These are phyloP conservation scores for Populus tomentosa DNA, from an alignment of 441 rosid genomes.

Conservation along the genomic window DNA sequence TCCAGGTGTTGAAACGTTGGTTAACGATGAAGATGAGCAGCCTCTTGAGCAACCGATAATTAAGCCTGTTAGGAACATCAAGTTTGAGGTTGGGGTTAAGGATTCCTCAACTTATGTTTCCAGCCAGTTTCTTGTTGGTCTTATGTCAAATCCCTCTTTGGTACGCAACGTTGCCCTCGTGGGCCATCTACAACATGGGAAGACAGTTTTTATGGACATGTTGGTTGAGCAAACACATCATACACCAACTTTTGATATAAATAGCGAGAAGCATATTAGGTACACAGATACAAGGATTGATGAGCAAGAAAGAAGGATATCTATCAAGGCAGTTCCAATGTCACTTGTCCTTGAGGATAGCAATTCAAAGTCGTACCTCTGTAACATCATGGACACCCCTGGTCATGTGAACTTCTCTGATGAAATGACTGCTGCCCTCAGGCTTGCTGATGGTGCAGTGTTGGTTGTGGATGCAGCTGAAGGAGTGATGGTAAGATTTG, in stretches of 20 bases:
- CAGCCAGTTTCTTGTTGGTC: conserved; percentile 83
- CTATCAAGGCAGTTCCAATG: conserved; percentile 93
- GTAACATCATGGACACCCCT: conserved; percentile 92
- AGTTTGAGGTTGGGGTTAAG: conserved; percentile 89
- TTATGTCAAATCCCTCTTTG: conserved; percentile 82
- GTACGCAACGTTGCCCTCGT: conserved; percentile 95
- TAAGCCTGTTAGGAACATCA: conserved; percentile 71
- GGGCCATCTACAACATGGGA: conserved; percentile 90
- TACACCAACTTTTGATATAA: conserved; percentile 69
- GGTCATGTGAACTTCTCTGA: conserved; percentile 96
- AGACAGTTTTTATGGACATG: conserved; percentile 95
- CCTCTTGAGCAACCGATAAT: conserved; percentile 86
- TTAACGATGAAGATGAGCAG: conserved; percentile 94
- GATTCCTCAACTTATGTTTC: conserved; percentile 90
- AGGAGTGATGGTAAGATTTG: conserved; percentile 55
- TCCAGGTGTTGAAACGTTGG: conserved; percentile 91
- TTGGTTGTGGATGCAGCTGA: conserved; percentile 95
- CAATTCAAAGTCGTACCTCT: conserved; percentile 82
- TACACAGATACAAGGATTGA: conserved; percentile 90
- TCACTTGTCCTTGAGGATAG: conserved; percentile 94
- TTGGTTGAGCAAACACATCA: conserved; percentile 96
- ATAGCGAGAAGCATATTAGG: conserved; percentile 87
- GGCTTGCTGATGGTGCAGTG: conserved; percentile 94
- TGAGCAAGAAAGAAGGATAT: conserved; percentile 94
- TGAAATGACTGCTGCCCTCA: conserved; percentile 95